Evolutionary conservation across 129 eudicot species (phyloP).

Genomic region (Apium graveolens): DNA sequence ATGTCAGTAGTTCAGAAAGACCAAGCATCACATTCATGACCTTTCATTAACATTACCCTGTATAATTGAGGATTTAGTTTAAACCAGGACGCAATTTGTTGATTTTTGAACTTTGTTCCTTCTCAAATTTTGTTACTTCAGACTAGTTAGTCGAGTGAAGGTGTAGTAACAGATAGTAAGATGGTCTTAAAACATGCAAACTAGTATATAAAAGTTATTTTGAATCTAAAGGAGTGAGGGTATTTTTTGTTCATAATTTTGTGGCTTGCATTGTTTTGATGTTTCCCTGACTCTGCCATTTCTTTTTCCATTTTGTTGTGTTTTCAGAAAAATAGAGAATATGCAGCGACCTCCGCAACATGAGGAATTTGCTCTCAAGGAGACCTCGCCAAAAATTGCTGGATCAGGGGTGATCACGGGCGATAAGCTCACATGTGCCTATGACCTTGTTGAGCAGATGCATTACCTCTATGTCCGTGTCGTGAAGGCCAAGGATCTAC

Average conservation of each 20-base stretch:
- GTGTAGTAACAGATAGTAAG: not conserved
- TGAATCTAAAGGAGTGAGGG: not conserved
- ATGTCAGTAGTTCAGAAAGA: not conserved
- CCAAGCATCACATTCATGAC: not conserved
- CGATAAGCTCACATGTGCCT: conserved; percentile 71
- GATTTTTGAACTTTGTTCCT: not conserved
- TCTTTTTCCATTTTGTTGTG: not conserved
- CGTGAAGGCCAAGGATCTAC: conserved; percentile 71
- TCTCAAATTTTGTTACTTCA: not conserved
- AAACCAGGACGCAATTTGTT: not conserved
- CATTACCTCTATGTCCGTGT: conserved; percentile 76
- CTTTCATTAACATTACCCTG: not conserved
- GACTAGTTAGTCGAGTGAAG: not conserved
- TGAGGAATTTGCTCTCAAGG: conserved; percentile 78
- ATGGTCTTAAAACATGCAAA: not conserved
- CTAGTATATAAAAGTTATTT: not conserved
- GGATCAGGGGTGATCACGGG: conserved; percentile 67
- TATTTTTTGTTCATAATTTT: not conserved
- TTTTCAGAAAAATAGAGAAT: conserved; percentile 5
- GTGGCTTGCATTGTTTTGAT: not conserved
- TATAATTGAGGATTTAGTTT: not conserved
- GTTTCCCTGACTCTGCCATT: not conserved
- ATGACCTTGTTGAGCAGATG: conserved; percentile 97
- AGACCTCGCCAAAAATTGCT: conserved; percentile 68
- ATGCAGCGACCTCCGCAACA: conserved; percentile 45